Evolutionary conservation across 306 rosid species (phyloP).

Genomic region (Spatholobus suberectus): DNA sequence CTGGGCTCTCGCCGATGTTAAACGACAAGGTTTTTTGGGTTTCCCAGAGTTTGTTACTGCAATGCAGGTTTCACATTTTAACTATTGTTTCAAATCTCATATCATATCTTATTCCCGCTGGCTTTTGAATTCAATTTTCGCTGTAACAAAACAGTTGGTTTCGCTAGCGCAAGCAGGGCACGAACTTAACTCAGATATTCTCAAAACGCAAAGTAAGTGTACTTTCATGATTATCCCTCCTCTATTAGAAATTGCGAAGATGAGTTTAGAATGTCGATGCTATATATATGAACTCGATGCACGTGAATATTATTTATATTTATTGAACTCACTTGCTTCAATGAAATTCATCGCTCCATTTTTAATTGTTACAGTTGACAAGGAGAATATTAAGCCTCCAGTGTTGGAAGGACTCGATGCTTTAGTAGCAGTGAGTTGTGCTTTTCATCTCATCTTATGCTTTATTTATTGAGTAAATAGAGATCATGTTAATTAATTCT

Average conservation of each 20-base stretch:
- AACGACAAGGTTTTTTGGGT: constrained; percentile 77
- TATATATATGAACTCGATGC: neutral
- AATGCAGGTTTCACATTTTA: constrained; percentile 67
- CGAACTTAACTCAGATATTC: constrained; percentile 64
- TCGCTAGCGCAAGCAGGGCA: constrained; percentile 81
- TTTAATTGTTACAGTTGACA: constrained; percentile 53
- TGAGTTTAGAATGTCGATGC: neutral
- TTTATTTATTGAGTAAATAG: neutral
- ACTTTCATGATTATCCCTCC: neutral
- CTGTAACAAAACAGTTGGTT: constrained; percentile 59
- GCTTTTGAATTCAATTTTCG: neutral
- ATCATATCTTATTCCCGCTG: neutral
- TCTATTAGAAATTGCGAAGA: neutral
- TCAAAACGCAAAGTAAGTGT: constrained; percentile 66
- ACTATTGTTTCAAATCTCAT: neutral
- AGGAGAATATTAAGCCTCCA: constrained; percentile 78
- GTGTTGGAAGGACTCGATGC: constrained; percentile 74
- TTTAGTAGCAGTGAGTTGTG: constrained; percentile 62
- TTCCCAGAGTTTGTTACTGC: constrained; percentile 76
- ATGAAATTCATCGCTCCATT: constrained; percentile 7
- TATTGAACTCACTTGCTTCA: neutral
- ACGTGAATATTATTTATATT: neutral
- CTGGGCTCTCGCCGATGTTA: constrained; percentile 86
- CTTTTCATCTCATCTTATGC: neutral
- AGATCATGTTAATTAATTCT: neutral